Evolutionary conservation across 2,329 filamentous ascomycete genomes (phyloP), one percentile per base, ranked within the genome.

Genomic region (Stagonosporopsis chrysanthemi): DNA sequence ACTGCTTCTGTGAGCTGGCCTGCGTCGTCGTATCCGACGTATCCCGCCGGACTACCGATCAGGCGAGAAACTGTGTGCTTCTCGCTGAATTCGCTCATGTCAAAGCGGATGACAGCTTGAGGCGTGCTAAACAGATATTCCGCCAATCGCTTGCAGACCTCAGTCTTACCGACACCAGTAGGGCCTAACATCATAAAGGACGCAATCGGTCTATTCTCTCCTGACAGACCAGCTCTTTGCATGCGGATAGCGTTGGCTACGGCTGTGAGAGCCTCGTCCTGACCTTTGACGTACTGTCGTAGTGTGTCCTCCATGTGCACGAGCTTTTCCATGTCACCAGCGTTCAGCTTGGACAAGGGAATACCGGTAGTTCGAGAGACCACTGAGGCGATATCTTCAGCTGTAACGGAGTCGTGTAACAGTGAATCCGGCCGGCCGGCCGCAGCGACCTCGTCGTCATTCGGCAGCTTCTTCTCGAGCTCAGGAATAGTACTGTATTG

Each of bases 171-270:
- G 17, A 97, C 94, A 72, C 95, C 95, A 0, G 95, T 98, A 5
- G 95, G 95, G 0, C 95, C 95, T 3, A 98, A 84, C 84, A 98
- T 97, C 89, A 98, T 97, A 81, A 98, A 97, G 0, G 90, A 96
- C 0, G 94, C 95, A 6, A 97, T 83, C 0, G 95, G 95, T 0
- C 92, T 85, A 75, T 97, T 96, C 69, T 97, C 92, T 31, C 92
- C 92, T 58, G 90, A 96, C 8, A 98, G 82, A 1, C 95, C 95
- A 8, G 95, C 95, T 63, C 95, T 86, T 77, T 98, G 95, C 82
- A 97, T 90, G 19, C 95, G 88, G 8, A 99, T 94, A 0, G 95
- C 95, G 72, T 98, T 90, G 31, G 94, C 90, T 1, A 98, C 94
- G 17, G 93, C 91, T 63, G 89, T 89, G 56, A 99, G 86, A 6